These are phyloP conservation scores for Lotus japonicus DNA, from an alignment of 306 rosid species.

Conservation along the genomic window DNA sequence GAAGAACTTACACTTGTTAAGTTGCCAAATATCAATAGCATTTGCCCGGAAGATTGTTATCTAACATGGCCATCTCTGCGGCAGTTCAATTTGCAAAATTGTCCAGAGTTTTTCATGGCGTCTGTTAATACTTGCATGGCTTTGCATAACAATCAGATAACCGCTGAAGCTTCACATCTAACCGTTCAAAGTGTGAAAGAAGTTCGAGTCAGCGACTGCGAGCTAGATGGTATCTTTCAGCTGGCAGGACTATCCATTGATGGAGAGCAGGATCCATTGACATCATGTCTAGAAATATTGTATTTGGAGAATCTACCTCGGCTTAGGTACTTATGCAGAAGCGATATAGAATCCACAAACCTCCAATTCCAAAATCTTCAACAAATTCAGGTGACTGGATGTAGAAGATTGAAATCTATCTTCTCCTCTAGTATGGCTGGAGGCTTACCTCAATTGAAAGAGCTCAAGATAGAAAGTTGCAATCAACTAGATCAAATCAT, in stretches of 20 bases:
- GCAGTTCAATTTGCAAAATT: not conserved
- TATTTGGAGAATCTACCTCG: constrained; percentile 17
- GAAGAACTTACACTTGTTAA: not conserved
- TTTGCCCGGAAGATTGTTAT: constrained; percentile 1
- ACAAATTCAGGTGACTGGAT: not conserved
- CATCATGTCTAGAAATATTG: not conserved
- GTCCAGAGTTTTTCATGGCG: not conserved
- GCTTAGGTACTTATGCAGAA: not conserved
- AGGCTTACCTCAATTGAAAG: not conserved
- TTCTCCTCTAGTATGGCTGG: constrained; percentile 3
- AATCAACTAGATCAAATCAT: not conserved
- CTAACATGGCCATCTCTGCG: constrained; percentile 2
- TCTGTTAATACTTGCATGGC: constrained; percentile 13
- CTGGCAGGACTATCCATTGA: not conserved
- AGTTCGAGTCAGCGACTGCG: not conserved
- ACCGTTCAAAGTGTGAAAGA: not conserved
- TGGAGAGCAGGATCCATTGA: not conserved
- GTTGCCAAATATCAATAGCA: not conserved
- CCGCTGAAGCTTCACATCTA: not conserved
- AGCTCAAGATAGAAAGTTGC: not conserved
- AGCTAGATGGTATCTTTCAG: not conserved
- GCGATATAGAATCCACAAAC: not conserved
- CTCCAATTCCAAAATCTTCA: constrained; percentile 11
- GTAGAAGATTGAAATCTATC: not conserved
- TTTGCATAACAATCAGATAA: not conserved